Conservation (phyloP, 768 basidiomycete genomes). For the Collybia nuda region DNA sequence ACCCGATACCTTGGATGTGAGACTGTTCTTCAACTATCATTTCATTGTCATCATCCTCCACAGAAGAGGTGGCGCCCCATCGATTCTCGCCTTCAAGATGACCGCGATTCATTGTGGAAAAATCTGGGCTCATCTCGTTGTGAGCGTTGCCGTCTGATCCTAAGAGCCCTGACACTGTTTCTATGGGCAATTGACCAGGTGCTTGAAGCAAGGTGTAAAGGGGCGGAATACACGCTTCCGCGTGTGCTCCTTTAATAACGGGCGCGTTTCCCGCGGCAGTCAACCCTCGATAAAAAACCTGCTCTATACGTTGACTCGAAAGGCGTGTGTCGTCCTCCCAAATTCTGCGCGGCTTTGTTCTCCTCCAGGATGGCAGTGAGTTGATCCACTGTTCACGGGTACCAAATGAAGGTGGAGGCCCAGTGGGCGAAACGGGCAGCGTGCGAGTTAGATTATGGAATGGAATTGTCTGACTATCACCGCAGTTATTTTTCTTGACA, state of each 20-base stretch:
- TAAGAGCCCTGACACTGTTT: constrained; percentile 8
- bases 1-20: constrained; percentile 9
- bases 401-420: constrained; percentile 63
- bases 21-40: constrained; percentile 26
- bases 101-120: constrained; percentile 30
- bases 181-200: constrained; percentile 15
- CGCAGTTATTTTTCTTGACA: constrained; percentile 55
- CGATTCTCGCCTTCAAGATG: constrained; percentile 35
- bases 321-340: constrained; percentile 55
- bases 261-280: constrained; percentile 72
- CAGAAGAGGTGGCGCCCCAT: constrained; percentile 32
- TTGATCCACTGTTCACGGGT: constrained; percentile 74
- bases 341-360: constrained; percentile 63
- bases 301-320: constrained; percentile 29
- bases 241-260: constrained; percentile 84
- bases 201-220: constrained; percentile 31
- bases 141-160: constrained; percentile 34
- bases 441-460: constrained; percentile 56
- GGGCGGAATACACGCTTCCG: constrained; percentile 87
- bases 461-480: constrained; percentile 41
- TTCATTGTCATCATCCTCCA: constrained; percentile 19
- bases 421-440: constrained; percentile 58
- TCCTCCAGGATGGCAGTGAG: constrained; percentile 71
- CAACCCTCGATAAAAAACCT: constrained; percentile 77
- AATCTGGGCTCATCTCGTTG: constrained; percentile 44